phyloP scores from a whole-genome alignment of 257 asterid genomes.

The Gentiana straminea region DNA sequence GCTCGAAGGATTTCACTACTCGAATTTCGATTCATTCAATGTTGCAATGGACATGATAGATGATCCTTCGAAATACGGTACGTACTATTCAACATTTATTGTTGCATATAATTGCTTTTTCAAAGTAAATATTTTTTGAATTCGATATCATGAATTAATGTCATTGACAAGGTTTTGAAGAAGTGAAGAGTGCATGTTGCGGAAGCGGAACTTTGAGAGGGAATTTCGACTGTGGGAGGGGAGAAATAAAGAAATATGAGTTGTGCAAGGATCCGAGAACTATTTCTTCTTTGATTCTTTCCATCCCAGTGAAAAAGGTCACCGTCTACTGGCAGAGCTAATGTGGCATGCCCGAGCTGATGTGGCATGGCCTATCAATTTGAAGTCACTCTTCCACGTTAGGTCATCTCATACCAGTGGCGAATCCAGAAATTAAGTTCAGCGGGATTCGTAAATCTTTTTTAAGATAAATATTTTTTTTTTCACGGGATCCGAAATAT shows the following conservation, averaged over 20 bases:
- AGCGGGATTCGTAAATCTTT: too few relatives aligned
- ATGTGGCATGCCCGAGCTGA: conserved; percentile 15
- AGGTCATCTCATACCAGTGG: too few relatives aligned
- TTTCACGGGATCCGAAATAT: too few relatives aligned
- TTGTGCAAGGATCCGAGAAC: conserved; percentile 31
- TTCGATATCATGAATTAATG: too few relatives aligned
- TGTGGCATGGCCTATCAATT: conserved; percentile 34
- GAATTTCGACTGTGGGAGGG: conserved; percentile 38
- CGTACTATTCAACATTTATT: too few relatives aligned
- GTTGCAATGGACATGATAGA: conserved; percentile 10
- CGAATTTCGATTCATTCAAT: conserved; percentile 10
- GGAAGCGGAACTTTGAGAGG: conserved; percentile 49
- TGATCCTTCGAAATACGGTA: conserved; percentile 10
- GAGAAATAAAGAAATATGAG: conserved; percentile 22
- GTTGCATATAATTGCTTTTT: too few relatives aligned
- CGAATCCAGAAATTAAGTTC: too few relatives aligned
- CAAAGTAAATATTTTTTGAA: too few relatives aligned
- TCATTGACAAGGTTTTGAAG: conserved; percentile 33
- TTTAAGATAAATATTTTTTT: too few relatives aligned
- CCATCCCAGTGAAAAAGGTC: conserved; percentile 39
- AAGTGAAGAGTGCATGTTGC: conserved; percentile 42
- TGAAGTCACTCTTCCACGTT: conserved; percentile 21
- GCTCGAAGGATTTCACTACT: conserved; percentile 13
- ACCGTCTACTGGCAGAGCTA: conserved; percentile 16
- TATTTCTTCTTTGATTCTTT: conserved; percentile 43